Evolutionary conservation across 1,284 basidiomycete genomes (phyloP), one percentile per base, ranked within the genome.

Genomic region (Naganishia albida): DNA sequence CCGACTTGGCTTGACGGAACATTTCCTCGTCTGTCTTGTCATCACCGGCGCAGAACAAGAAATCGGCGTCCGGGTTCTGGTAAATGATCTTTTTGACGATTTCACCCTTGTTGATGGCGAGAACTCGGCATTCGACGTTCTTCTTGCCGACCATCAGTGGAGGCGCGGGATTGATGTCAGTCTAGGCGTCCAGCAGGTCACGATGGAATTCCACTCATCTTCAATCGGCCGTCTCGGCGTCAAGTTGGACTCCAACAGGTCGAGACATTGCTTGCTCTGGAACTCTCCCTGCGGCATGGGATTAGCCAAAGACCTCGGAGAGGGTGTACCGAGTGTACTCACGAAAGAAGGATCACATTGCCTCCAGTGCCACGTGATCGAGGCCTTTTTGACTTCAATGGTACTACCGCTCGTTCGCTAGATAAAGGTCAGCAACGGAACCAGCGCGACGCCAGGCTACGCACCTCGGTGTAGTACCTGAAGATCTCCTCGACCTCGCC

Each of bases 21-120:
- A 95, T 95, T 81, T 96, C 93, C 80, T 94, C 92, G 81, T 95
- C 92, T 52, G 92, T 93, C 90, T 97, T 97, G 83, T 98, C 95
- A 75, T 98, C 95, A 59, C 95, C 95, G 0, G 92, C 94, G 77
- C 95, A 98, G 81, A 98, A 94, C 74, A 97, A 85, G 76, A 97
- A 95, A 77, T 96, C 91, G 53, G 90, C 88, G 70, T 96, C 92
- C 1, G 93, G 88, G 81, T 97, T 88, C 75, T 88, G 82, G 83
- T 94, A 97, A 67, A 97, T 77, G 65, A 98, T 87, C 52, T 93
- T 83, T 82, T 93, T 93, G 72, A 97, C 93, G 73, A 98, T 98
- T 82, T 98, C 95, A 65, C 95, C 95, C 85, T 99, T 97, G 84
- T 97, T 98, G 72, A 97, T 86, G 0, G 93, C 93, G 63, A 90